A percentile compares a stretch with the other conserved stretches of the same genome.
Conservation (phyloP, 129 eudicot species). For the Pseudognaphalium luteoalbum region DNA sequence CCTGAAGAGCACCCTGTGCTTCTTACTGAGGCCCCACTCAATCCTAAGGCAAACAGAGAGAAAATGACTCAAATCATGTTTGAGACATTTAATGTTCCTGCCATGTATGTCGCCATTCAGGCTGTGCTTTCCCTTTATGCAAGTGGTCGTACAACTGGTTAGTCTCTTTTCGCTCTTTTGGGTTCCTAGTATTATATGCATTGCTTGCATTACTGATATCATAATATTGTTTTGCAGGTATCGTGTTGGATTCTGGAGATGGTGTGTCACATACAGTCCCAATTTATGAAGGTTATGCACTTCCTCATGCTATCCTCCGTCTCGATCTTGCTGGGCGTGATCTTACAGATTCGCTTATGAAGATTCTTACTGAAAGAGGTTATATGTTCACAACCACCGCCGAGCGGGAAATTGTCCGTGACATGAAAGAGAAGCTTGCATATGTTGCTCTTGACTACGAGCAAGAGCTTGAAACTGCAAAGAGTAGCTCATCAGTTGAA, state of each 20-base stretch:
- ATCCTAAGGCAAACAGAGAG: constrained; percentile 66
- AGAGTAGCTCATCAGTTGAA: constrained; percentile 72
- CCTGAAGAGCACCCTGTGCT: constrained; percentile 80
- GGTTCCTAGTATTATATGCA: neutral
- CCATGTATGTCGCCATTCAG: constrained; percentile 63
- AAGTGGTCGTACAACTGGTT: constrained; percentile 79
- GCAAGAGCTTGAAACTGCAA: constrained; percentile 73
- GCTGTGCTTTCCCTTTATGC: constrained; percentile 71
- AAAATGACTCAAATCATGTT: constrained; percentile 70
- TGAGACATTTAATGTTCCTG: constrained; percentile 65
- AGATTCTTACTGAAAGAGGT: constrained; percentile 78
- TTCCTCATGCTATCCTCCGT: constrained; percentile 78
- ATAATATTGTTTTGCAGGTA: constrained; percentile 36
- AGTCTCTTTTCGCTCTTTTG: constrained; percentile 19
- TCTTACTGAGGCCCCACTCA: constrained; percentile 63
- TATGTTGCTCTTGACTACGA: constrained; percentile 75
- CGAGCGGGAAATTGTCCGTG: constrained; percentile 89
- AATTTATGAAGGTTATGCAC: constrained; percentile 70
- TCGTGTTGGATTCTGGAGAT: constrained; percentile 78
- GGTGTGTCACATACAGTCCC: constrained; percentile 78
- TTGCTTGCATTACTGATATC: neutral
- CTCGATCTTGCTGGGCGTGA: constrained; percentile 80
- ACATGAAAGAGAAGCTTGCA: constrained; percentile 75
- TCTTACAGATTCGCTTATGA: constrained; percentile 71
- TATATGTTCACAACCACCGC: constrained; percentile 89